These are phyloP conservation scores for Ophiocordyceps camponoti-leonardi DNA, from an alignment of 2,329 filamentous ascomycete species.

Conservation along the genomic window DNA sequence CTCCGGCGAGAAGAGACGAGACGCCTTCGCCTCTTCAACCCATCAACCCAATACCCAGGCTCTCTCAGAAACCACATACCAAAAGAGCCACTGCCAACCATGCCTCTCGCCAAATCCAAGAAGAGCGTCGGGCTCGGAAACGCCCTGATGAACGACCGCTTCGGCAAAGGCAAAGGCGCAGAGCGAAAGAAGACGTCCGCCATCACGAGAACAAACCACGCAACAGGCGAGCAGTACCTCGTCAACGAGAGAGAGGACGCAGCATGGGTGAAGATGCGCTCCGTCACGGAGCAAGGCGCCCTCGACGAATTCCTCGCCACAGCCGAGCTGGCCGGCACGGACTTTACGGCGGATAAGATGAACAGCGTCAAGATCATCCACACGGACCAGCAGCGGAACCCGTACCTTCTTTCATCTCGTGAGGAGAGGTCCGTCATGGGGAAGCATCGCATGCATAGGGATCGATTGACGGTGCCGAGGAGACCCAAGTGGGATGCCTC, in stretches of 20 bases:
- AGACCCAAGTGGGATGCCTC: constrained; percentile 74
- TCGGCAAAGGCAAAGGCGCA: constrained; percentile 77
- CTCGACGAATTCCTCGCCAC: constrained; percentile 94
- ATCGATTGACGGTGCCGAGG: constrained; percentile 70
- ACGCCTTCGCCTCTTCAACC: neutral
- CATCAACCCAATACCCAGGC: neutral
- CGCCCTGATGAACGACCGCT: constrained; percentile 95
- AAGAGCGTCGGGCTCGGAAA: constrained; percentile 91
- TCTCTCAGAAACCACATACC: no score
- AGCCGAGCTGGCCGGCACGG: constrained; percentile 90
- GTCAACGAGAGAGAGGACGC: constrained; percentile 84
- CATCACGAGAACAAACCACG: constrained; percentile 53
- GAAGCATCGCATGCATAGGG: constrained; percentile 71
- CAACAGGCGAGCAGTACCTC: constrained; percentile 77
- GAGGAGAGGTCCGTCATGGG: constrained; percentile 65
- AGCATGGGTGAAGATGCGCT: constrained; percentile 98
- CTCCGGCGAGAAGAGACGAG: neutral
- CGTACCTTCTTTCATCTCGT: constrained; percentile 68
- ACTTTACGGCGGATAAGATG: constrained; percentile 97
- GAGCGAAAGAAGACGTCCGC: constrained; percentile 55
- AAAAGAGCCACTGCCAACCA: constrained; percentile 15
- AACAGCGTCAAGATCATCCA: constrained; percentile 99
- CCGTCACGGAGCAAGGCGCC: constrained; percentile 89
- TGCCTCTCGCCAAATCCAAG: constrained; percentile 72
- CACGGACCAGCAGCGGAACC: constrained; percentile 89